Percentiles rank a stretch among this genome's conserved stretches.
These are phyloP conservation scores for Penicillium sp. DNA, from an alignment of 2,329 filamentous ascomycete species.

Conservation along the genomic window DNA sequence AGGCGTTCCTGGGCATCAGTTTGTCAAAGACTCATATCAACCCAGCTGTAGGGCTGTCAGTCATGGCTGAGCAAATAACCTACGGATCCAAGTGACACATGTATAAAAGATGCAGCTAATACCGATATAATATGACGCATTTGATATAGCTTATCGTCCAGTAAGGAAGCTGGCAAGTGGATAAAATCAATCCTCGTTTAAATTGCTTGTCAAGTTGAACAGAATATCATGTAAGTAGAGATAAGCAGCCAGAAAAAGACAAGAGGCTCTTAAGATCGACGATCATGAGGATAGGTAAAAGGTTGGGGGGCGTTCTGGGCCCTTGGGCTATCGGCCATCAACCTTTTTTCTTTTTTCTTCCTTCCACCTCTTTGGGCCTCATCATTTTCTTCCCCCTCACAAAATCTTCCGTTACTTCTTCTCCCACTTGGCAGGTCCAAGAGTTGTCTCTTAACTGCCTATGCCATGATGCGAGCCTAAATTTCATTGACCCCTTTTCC, in stretches of 20 bases:
- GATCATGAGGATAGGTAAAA: not conserved
- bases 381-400: slow-evolving; percentile 10
- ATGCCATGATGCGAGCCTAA: slow-evolving; percentile 19
- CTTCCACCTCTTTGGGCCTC: slow-evolving; percentile 14
- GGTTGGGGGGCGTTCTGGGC: slow-evolving; percentile 12
- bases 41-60: too few relatives aligned
- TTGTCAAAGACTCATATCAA: too few relatives aligned
- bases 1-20: not conserved
- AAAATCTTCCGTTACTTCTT: not conserved
- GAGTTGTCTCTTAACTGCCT: slow-evolving; percentile 10
- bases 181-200: too few relatives aligned
- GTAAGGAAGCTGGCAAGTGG: not conserved
- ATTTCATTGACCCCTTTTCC: not conserved
- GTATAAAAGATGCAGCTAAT: not conserved
- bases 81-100: too few relatives aligned
- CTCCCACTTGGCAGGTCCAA: slow-evolving; percentile 23
- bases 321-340: slow-evolving; percentile 6
- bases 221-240: not conserved
- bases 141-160: not conserved
- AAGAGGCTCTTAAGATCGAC: slow-evolving; percentile 3
- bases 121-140: not conserved
- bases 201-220: not conserved
- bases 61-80: not conserved
- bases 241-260: too few relatives aligned
- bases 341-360: slow-evolving; percentile 9